Percentiles rank a stretch among this genome's conserved stretches.
Evolutionary conservation across 2,329 filamentous ascomycete species (phyloP).

Genomic region (Ascochyta viciae-villosae): DNA sequence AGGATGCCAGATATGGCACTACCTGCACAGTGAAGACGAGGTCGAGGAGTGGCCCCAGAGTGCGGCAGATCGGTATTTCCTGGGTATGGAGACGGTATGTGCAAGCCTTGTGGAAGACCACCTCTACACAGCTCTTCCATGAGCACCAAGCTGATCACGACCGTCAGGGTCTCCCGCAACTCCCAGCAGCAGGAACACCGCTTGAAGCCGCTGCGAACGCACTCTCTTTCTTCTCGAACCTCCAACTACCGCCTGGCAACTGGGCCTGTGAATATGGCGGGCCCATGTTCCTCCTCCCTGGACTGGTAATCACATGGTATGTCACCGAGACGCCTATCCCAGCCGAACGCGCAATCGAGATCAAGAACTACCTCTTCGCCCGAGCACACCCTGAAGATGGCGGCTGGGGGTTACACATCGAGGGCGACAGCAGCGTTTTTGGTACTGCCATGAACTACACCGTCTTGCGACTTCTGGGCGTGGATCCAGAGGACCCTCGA

Average conservation of each 20-base stretch:
- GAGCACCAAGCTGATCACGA: background rate
- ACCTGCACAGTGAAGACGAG: constrained; percentile 76
- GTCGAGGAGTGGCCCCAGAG: constrained; percentile 82
- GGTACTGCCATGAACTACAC: constrained; percentile 91
- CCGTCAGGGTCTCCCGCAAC: constrained; percentile 72
- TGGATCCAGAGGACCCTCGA: constrained; percentile 79
- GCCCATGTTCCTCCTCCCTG: constrained; percentile 92
- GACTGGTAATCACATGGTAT: constrained; percentile 85
- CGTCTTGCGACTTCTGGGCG: constrained; percentile 79
- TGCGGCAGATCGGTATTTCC: constrained; percentile 84
- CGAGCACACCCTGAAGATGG: constrained; percentile 86
- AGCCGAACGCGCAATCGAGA: constrained; percentile 79
- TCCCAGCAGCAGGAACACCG: constrained; percentile 74
- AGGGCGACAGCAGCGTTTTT: constrained; percentile 90
- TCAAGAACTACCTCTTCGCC: constrained; percentile 89
- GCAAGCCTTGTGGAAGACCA: background rate
- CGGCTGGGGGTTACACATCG: constrained; percentile 97
- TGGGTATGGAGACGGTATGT: constrained; percentile 78
- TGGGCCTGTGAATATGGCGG: constrained; percentile 99
- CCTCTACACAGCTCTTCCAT: no score
- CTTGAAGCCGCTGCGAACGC: constrained; percentile 83
- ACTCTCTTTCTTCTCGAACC: constrained; percentile 83
- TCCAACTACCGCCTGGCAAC: constrained; percentile 87
- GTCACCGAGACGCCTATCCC: constrained; percentile 88
- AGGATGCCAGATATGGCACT: constrained; percentile 93